A percentile compares a stretch with the other conserved stretches of the same genome.
phyloP scores from a whole-genome alignment of 805 yeast genomes.

The Ogataea angusta region DNA sequence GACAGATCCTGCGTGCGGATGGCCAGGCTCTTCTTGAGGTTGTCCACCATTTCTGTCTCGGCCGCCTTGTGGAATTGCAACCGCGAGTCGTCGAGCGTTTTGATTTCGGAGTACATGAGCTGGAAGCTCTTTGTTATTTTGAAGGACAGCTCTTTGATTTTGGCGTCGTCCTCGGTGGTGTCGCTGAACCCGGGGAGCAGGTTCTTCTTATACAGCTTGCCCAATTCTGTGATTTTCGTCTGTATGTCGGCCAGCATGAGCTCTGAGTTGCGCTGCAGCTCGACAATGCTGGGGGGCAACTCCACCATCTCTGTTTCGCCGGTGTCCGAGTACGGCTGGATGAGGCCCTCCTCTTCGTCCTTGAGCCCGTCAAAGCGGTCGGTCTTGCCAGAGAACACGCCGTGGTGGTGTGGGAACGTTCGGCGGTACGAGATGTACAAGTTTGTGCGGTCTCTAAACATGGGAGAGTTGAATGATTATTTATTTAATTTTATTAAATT shows the following conservation, averaged over 20 bases:
- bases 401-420: slow-evolving; percentile 71
- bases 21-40: slow-evolving; percentile 83
- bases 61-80: slow-evolving; percentile 33
- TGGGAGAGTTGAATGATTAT: slow-evolving; percentile 23
- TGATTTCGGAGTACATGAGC: slow-evolving; percentile 70
- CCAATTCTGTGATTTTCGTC: slow-evolving; percentile 54
- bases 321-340: slow-evolving; percentile 30
- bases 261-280: slow-evolving; percentile 70
- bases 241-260: slow-evolving; percentile 52
- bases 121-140: slow-evolving; percentile 75
- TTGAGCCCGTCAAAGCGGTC: slow-evolving; percentile 36
- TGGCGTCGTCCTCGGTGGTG: slow-evolving; percentile 66
- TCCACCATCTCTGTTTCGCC: slow-evolving; percentile 43
- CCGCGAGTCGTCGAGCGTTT: slow-evolving; percentile 49
- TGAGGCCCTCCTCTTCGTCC: slow-evolving; percentile 61
- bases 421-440: slow-evolving; percentile 83
- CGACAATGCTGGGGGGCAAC: slow-evolving; percentile 77
- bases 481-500: no score
- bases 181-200: slow-evolving; percentile 87
- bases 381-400: slow-evolving; percentile 13
- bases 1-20: slow-evolving; percentile 76
- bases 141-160: slow-evolving; percentile 75
- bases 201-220: slow-evolving; percentile 72
- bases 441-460: slow-evolving; percentile 96
- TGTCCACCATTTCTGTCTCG: slow-evolving; percentile 67